Conservation (phyloP, 2,329 filamentous ascomycete species). For the Fusarium lateritium region DNA sequence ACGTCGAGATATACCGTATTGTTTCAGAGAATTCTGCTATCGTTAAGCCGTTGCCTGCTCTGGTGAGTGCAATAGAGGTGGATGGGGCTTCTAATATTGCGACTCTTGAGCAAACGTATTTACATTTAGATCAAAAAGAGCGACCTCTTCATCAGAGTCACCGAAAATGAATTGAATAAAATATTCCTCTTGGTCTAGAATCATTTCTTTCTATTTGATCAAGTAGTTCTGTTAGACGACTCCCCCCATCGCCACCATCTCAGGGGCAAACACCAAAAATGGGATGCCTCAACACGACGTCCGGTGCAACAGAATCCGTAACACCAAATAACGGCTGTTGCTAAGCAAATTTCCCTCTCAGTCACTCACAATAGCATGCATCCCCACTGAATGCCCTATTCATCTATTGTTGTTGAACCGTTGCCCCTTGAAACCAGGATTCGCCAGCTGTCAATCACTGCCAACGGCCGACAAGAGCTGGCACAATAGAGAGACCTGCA, state of each 20-base stretch:
- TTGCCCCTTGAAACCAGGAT: constrained; percentile 39
- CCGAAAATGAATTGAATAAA: no score
- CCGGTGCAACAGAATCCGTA: constrained; percentile 31
- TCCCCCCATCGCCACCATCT: constrained; percentile 4
- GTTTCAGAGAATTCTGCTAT: no score
- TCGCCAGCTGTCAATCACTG: constrained; percentile 28
- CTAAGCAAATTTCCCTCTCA: not conserved
- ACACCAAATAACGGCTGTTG: constrained; percentile 38
- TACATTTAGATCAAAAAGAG: no score
- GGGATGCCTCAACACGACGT: constrained; percentile 31
- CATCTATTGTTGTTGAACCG: constrained; percentile 21
- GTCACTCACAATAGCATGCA: not conserved
- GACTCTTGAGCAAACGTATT: no score
- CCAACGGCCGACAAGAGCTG: constrained; percentile 19
- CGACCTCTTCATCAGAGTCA: no score
- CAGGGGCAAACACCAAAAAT: constrained; percentile 36
- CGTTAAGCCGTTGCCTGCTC: no score
- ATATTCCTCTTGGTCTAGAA: no score
- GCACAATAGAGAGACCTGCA: constrained; percentile 14
- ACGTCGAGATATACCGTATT: no score
- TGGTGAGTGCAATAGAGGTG: no score
- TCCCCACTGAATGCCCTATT: constrained; percentile 2
- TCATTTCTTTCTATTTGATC: not conserved
- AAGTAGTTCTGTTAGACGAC: constrained; percentile 1
- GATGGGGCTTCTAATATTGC: no score